Conservation (phyloP, 106 monocot genomes). For the Acanthochlamys bracteata region DNA sequence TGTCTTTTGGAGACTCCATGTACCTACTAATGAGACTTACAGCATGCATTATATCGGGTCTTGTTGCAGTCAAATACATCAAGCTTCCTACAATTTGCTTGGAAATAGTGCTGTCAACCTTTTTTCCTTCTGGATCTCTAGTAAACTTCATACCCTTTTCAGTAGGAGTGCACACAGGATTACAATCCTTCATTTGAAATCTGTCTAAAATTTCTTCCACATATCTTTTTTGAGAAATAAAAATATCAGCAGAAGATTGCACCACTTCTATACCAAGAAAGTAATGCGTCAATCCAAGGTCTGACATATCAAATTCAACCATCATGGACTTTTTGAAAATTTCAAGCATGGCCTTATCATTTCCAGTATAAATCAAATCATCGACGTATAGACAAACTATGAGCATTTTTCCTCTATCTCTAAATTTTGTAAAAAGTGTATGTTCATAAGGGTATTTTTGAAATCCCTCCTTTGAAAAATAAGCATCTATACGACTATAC, state of each 20-base stretch:
- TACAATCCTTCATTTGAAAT: neutral
- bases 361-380: constrained; percentile 14
- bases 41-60: neutral
- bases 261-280: neutral
- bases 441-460: constrained; percentile 6
- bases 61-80: neutral
- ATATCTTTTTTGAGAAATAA: neutral
- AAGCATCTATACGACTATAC: constrained; percentile 7
- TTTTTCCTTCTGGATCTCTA: neutral
- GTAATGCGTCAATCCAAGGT: no score
- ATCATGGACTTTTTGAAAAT: neutral
- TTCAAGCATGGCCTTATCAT: constrained; percentile 16
- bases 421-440: constrained; percentile 10
- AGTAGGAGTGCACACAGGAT: neutral
- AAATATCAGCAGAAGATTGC: neutral
- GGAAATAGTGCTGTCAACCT: neutral
- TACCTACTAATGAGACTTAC: no score
- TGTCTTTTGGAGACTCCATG: no score
- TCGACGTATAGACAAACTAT: constrained; percentile 17
- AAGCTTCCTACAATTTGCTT: constrained; percentile 1
- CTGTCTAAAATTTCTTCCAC: neutral
- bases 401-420: constrained; percentile 9
- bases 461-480: constrained; percentile 9
- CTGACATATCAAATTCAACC: no score
- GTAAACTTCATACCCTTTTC: neutral